A percentile compares a stretch with the other conserved stretches of the same genome.
Evolutionary conservation across 2,329 filamentous ascomycete species (phyloP).

Genomic region (Penicillium brasilianum): DNA sequence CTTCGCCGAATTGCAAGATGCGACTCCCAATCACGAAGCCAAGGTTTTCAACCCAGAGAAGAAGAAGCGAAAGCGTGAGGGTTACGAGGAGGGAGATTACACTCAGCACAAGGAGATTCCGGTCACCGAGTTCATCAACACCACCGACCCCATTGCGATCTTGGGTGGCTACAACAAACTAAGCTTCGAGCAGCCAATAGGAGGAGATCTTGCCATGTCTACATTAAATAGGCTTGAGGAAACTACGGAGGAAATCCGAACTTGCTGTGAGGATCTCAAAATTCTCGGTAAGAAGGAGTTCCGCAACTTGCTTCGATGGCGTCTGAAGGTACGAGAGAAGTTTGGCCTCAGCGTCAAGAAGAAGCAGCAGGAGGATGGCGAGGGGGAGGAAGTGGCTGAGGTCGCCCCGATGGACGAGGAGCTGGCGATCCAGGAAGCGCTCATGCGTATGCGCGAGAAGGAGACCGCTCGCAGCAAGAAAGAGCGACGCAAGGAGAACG

Average conservation of each 20-base stretch:
- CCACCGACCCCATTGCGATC: conserved; percentile 88
- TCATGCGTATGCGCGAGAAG: conserved; percentile 80
- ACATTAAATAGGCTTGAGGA: conserved; percentile 85
- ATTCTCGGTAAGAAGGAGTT: conserved; percentile 94
- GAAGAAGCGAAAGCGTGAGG: conserved; percentile 96
- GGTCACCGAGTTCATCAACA: conserved; percentile 93
- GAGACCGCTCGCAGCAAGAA: conserved; percentile 78
- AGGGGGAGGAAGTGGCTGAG: conserved; percentile 75
- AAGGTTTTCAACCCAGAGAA: conserved; percentile 97
- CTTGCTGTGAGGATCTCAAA: conserved; percentile 81
- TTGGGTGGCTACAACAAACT: conserved; percentile 84
- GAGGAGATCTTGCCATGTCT: conserved; percentile 83
- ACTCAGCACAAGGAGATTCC: conserved; percentile 88
- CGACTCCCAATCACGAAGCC: conserved; percentile 91
- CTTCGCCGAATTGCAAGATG: conserved; percentile 87
- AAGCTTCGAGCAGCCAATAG: conserved; percentile 77
- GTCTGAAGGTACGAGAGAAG: conserved; percentile 83
- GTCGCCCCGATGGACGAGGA: conserved; percentile 95
- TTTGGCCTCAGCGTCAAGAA: conserved; percentile 87
- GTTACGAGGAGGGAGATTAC: conserved; percentile 96
- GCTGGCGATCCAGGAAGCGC: conserved; percentile 82
- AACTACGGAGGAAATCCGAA: conserved; percentile 80
- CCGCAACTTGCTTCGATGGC: conserved; percentile 85
- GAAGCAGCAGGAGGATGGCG: conserved; percentile 54
- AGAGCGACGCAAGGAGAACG: conserved; percentile 84